Evolutionary conservation across 2,329 filamentous ascomycete species (phyloP), one percentile per base, ranked within the genome.

Genomic region (Rhinocladiella similis): DNA sequence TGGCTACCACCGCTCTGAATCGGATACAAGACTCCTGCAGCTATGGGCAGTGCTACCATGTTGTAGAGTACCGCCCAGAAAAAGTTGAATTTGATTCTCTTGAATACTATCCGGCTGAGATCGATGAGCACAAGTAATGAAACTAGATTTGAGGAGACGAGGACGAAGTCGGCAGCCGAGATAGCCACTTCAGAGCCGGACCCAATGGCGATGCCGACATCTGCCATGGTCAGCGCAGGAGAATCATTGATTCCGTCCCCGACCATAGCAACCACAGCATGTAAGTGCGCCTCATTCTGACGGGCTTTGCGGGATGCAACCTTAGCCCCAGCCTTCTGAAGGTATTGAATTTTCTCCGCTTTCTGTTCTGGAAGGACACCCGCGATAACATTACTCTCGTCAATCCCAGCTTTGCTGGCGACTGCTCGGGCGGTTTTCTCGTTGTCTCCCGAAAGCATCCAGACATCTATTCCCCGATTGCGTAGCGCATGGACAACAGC

Each of bases 171-270:
- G 1, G 63, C 57, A 22, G 52, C 53, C 7, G 58, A 53, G 7
- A 67, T 56, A 14, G 65, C 63, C 19, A 66, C 61, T 25, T 65
- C 63, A 0, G 53, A 59, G 9, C 64, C 64, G 14, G 53, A 58
- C 16, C 59, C 60, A 22, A 52, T 20, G 38, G 93, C 94, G 1
- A 99, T 93, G 69, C 97, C 93, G 25, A 97, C 85, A 64, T 95
- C 87, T 12, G 94, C 92, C 0, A 91, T 95, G 0, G 91, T 93
- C 9, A 97, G 83, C 0, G 93, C 94, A 0, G 94, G 94, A 0
- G 91, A 96, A 76, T 97, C 93, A 73, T 97, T 97, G 80, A 97
- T 97, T 42, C 93, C 93, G 71, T 97, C 93, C 50, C 93, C 91
- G 13, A 97, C 91, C 93, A 97, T 97, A 25, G 47, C 47, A 25